phyloP scores from a whole-genome alignment of 2,329 filamentous ascomycete species.

The Colletotrichum lentis region DNA sequence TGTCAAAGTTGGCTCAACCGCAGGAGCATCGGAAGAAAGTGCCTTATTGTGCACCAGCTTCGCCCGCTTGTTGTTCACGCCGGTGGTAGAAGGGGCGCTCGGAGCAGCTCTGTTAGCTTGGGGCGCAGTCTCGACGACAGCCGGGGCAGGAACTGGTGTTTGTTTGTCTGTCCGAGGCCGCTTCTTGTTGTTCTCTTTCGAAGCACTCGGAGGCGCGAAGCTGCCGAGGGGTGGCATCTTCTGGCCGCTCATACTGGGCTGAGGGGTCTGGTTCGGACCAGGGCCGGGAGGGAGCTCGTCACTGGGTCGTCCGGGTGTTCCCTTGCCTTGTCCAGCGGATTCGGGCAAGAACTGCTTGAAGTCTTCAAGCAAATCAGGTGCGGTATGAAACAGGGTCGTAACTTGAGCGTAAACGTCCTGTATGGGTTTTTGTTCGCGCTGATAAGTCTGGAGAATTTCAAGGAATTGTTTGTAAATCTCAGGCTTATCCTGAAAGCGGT shows the following conservation, averaged over 20 bases:
- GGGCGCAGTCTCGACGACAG: slow-evolving; percentile 54
- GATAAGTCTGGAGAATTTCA: slow-evolving; percentile 97
- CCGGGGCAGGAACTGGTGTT: slow-evolving; percentile 56
- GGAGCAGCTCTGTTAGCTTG: slow-evolving; percentile 42
- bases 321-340: slow-evolving; percentile 67
- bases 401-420: slow-evolving; percentile 98
- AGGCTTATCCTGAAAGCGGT: slow-evolving; percentile 93
- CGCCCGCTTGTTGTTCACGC: slow-evolving; percentile 67
- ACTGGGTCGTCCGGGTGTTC: slow-evolving; percentile 63
- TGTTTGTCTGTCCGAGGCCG: slow-evolving; percentile 71
- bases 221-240: slow-evolving; percentile 94
- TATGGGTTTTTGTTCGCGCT: slow-evolving; percentile 96
- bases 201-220: slow-evolving; percentile 86
- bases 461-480: slow-evolving; percentile 99
- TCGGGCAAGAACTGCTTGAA: slow-evolving; percentile 99
- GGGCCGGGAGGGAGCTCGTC: slow-evolving; percentile 68
- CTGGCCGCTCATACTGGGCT: slow-evolving; percentile 65
- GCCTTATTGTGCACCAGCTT: slow-evolving; percentile 76
- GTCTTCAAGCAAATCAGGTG: slow-evolving; percentile 93
- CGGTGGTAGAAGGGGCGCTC: slow-evolving; percentile 43
- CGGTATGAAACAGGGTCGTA: slow-evolving; percentile 89
- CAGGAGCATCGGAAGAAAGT: slow-evolving; percentile 64
- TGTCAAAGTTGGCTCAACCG: slow-evolving; percentile 85
- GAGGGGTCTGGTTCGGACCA: slow-evolving; percentile 62
- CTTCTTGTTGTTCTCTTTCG: slow-evolving; percentile 86